Conservation (phyloP, 2,329 filamentous ascomycete species). For the Calonectria pteridis region DNA sequence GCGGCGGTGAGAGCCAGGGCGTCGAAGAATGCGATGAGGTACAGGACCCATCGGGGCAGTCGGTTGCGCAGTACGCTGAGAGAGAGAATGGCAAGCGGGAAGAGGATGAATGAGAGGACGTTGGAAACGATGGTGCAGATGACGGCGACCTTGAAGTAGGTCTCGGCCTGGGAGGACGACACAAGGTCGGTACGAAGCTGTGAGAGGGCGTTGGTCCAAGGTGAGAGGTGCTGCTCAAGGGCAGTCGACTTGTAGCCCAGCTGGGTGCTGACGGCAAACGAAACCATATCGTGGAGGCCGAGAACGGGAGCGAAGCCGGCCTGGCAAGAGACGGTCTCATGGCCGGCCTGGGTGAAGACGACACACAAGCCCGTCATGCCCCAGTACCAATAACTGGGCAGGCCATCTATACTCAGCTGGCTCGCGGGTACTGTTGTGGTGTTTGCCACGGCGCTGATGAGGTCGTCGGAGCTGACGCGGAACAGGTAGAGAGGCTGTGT, state of each 20-base stretch:
- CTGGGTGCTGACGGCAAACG: slow-evolving; percentile 20
- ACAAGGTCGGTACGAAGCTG: slow-evolving; percentile 22
- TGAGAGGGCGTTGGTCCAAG: slow-evolving; percentile 26
- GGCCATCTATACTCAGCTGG: slow-evolving; percentile 24
- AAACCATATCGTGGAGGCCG: slow-evolving; percentile 22
- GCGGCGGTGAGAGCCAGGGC: slow-evolving; percentile 17
- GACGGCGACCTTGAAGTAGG: slow-evolving; percentile 24
- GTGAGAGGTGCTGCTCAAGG: slow-evolving; percentile 4
- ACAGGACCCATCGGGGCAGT: slow-evolving; percentile 28
- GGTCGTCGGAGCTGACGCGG: slow-evolving; percentile 26
- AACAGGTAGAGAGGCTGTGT: slow-evolving; percentile 32
- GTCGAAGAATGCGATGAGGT: slow-evolving; percentile 26
- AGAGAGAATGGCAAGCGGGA: slow-evolving; percentile 27
- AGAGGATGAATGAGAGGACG: slow-evolving; percentile 24
- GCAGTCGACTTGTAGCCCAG: not conserved
- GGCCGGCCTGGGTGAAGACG: not conserved
- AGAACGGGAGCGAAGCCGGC: slow-evolving; percentile 23
- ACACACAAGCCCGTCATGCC: slow-evolving; percentile 30
- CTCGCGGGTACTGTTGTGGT: slow-evolving; percentile 5
- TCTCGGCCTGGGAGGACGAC: slow-evolving; percentile 5
- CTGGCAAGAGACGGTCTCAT: slow-evolving; percentile 16
- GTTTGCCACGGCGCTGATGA: slow-evolving; percentile 28
- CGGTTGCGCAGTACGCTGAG: slow-evolving; percentile 13
- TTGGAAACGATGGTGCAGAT: slow-evolving; percentile 21
- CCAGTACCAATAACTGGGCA: slow-evolving; percentile 34